Evolutionary conservation across 1,284 basidiomycete genomes (phyloP).

Genomic region (Thecaphora thlaspeos): DNA sequence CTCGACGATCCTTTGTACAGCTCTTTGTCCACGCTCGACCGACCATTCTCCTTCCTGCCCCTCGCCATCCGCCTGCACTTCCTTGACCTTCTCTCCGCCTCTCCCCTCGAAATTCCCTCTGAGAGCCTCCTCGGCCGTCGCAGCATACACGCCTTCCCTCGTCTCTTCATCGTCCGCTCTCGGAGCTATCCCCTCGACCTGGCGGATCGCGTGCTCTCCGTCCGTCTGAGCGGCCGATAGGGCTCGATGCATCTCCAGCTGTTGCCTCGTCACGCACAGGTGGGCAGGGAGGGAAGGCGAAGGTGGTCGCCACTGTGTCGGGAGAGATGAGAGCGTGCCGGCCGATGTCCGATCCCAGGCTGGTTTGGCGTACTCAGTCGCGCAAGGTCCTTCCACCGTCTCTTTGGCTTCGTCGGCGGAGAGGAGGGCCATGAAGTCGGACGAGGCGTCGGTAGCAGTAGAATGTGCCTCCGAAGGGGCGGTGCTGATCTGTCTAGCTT

Average conservation of each 20-base stretch:
- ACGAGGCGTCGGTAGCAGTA: constrained; percentile 4
- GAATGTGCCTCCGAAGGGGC: constrained; percentile 14
- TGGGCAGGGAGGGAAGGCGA: constrained; percentile 10
- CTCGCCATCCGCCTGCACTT: not conserved
- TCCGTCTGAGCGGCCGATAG: constrained; percentile 15
- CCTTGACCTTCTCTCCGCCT: constrained; percentile 5
- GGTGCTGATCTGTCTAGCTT: too few relatives aligned
- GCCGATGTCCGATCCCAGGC: not conserved
- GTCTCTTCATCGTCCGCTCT: constrained; percentile 15
- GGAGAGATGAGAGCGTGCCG: constrained; percentile 5
- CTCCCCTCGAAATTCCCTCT: constrained; percentile 5
- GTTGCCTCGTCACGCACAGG: constrained; percentile 15
- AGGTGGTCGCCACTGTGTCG: constrained; percentile 13
- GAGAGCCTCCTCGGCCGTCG: constrained; percentile 15
- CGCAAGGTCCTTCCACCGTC: not conserved
- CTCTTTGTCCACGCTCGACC: not conserved
- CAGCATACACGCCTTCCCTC: constrained; percentile 24
- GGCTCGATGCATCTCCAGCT: constrained; percentile 16
- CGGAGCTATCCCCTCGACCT: constrained; percentile 9
- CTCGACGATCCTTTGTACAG: not conserved
- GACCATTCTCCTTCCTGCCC: not conserved
- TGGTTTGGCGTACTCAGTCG: not conserved
- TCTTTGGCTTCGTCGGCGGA: constrained; percentile 8
- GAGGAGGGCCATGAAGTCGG: constrained; percentile 24
- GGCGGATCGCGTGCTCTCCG: constrained; percentile 8